Evolutionary conservation across 2,329 filamentous ascomycete genomes (phyloP).

Genomic region (Colletotrichum australisinense): DNA sequence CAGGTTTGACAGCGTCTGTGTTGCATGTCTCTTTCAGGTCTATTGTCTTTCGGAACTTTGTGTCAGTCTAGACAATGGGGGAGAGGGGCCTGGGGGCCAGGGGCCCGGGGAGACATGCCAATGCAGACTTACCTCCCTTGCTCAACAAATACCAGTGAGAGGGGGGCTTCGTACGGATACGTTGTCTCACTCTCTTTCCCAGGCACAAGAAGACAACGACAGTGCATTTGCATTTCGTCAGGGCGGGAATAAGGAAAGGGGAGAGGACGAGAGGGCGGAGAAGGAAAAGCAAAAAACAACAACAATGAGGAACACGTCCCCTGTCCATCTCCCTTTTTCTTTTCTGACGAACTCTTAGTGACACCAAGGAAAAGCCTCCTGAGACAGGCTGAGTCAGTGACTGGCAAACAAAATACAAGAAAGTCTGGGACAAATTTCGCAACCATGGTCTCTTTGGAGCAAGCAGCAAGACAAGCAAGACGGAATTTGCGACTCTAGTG

Average conservation of each 20-base stretch:
- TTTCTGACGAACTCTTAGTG: too few species aligned
- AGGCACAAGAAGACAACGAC: not conserved
- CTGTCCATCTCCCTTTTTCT: not conserved
- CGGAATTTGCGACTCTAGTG: not conserved
- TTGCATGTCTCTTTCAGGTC: not conserved
- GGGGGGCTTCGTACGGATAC: not conserved
- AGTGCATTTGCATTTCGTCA: not conserved
- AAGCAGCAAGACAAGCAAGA: not conserved
- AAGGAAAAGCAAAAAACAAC: not conserved
- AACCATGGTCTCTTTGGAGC: conserved; percentile 14
- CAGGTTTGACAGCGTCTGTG: not conserved
- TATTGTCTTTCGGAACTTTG: conserved; percentile 7
- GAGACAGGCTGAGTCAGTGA: conserved; percentile 25
- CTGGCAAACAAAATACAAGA: conserved; percentile 6
- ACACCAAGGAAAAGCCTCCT: conserved; percentile 3
- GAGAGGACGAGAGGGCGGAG: not conserved
- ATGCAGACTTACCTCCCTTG: conserved; percentile 1
- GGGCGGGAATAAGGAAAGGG: not conserved
- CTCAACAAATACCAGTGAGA: conserved; percentile 17
- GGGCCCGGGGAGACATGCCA: not conserved
- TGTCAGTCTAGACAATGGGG: not conserved
- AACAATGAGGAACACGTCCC: not conserved
- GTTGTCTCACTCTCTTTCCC: not conserved
- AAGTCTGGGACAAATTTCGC: conserved; percentile 24
- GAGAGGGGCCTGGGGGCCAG: not conserved